Percentiles rank a stretch among this genome's conserved stretches.
phyloP scores from a whole-genome alignment of 371 early-diverging fungal species.

The Cladochytrium tenue region DNA sequence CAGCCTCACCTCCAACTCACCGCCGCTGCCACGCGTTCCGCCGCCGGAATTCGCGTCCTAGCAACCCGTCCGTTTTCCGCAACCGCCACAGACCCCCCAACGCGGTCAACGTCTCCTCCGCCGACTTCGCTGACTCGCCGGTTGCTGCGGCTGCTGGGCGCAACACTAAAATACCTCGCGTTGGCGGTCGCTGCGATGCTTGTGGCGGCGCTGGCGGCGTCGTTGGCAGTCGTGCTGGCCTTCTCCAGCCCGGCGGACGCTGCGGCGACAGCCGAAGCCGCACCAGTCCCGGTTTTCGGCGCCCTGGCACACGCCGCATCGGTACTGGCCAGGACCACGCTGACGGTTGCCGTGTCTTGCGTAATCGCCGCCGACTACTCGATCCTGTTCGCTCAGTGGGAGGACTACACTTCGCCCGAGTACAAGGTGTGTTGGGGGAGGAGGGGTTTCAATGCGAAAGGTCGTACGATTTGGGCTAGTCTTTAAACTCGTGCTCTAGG shows the following conservation, averaged over 20 bases:
- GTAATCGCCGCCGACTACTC: slow-evolving; percentile 6
- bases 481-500: background rate
- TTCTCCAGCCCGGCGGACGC: background rate
- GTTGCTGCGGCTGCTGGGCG: background rate
- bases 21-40: no score
- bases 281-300: slow-evolving; percentile 6
- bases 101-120: background rate
- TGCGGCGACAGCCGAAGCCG: no score
- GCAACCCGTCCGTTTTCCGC: no score
- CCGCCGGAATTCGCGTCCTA: no score
- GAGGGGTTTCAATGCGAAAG: background rate
- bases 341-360: slow-evolving; percentile 1
- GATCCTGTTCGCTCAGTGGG: slow-evolving; percentile 6
- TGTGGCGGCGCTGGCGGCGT: background rate
- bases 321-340: background rate
- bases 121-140: background rate
- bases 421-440: slow-evolving; percentile 5
- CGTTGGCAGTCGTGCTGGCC: background rate
- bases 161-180: background rate
- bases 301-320: slow-evolving; percentile 7
- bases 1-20: no score
- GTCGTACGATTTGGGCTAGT: background rate
- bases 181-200: background rate
- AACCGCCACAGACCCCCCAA: no score
- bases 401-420: slow-evolving; percentile 5